phyloP scores from a whole-genome alignment of 441 rosid species.

The Erysimum cheiri region DNA sequence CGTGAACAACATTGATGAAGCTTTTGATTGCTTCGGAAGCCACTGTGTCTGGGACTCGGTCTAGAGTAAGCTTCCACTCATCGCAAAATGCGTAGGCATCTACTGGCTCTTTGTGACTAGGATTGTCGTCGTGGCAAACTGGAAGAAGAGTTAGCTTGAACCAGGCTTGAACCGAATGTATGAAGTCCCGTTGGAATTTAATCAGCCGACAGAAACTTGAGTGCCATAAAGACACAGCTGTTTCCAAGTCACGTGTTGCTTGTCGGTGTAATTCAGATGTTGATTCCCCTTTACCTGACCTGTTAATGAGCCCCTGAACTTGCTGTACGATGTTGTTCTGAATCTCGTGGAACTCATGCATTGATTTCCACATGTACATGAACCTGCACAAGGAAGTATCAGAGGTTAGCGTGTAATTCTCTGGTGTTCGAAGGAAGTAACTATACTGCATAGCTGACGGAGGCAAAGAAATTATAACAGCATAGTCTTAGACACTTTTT shows the following conservation, averaged over 20 bases:
- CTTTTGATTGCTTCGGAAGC: conserved; percentile 98
- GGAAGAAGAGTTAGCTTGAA: conserved; percentile 83
- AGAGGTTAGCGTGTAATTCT: background rate
- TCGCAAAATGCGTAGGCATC: conserved; percentile 74
- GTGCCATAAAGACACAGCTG: conserved; percentile 88
- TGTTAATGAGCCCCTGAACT: conserved; percentile 88
- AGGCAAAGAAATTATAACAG: background rate
- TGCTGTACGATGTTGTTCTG: conserved; percentile 92
- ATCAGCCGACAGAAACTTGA: conserved; percentile 78
- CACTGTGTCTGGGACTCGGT: conserved; percentile 92
- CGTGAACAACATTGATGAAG: conserved; percentile 80
- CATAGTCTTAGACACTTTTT: conserved; percentile 5
- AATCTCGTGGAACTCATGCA: conserved; percentile 84
- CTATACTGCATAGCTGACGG: background rate
- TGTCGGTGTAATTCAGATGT: conserved; percentile 90
- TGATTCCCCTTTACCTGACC: conserved; percentile 70
- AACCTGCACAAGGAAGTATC: conserved; percentile 57
- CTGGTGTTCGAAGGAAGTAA: background rate
- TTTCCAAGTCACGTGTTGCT: conserved; percentile 90
- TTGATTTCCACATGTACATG: conserved; percentile 94
- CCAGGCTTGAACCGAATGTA: conserved; percentile 82
- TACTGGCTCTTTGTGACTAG: conserved; percentile 47
- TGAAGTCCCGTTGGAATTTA: conserved; percentile 83
- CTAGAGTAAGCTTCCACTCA: conserved; percentile 95
- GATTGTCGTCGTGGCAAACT: conserved; percentile 66